phyloP scores from a whole-genome alignment of 805 yeast species.

The Metschnikowia colocasiae region DNA sequence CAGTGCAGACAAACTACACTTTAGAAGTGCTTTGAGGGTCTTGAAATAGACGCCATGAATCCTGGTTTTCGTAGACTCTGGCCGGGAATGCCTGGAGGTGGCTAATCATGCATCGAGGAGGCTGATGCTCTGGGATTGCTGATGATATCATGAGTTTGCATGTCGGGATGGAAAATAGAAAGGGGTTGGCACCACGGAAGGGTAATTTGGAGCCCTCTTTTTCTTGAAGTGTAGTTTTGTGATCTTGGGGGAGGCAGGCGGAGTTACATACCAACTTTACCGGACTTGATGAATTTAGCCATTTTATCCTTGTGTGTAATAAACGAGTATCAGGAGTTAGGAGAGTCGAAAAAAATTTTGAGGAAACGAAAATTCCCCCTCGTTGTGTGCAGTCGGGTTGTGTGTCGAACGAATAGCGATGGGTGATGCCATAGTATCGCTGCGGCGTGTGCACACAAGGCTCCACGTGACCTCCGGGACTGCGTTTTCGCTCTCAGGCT shows the following conservation, averaged over 20 bases:
- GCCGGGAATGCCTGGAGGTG: too few relatives aligned
- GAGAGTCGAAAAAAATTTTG: slow-evolving; percentile 18
- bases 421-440: slow-evolving; percentile 3
- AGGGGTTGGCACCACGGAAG: too few relatives aligned
- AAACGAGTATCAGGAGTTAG: slow-evolving; percentile 13
- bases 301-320: slow-evolving; percentile 45
- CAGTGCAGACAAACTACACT: background rate
- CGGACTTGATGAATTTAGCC: slow-evolving; percentile 99
- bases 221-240: background rate
- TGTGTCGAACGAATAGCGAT: slow-evolving; percentile 11
- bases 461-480: slow-evolving; percentile 9
- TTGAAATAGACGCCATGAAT: background rate
- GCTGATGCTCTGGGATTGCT: too few relatives aligned
- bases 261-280: slow-evolving; percentile 91
- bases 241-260: background rate
- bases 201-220: background rate
- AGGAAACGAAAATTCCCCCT: slow-evolving; percentile 22
- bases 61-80: too few relatives aligned
- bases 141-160: too few relatives aligned
- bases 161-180: too few relatives aligned
- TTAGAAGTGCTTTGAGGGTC: too few relatives aligned
- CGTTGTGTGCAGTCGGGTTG: slow-evolving; percentile 16
- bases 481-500: slow-evolving; percentile 3
- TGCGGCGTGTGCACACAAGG: background rate
- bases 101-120: too few relatives aligned